These are phyloP conservation scores for Kitagawia praeruptora DNA, from an alignment of 129 eudicot species.

Conservation along the genomic window DNA sequence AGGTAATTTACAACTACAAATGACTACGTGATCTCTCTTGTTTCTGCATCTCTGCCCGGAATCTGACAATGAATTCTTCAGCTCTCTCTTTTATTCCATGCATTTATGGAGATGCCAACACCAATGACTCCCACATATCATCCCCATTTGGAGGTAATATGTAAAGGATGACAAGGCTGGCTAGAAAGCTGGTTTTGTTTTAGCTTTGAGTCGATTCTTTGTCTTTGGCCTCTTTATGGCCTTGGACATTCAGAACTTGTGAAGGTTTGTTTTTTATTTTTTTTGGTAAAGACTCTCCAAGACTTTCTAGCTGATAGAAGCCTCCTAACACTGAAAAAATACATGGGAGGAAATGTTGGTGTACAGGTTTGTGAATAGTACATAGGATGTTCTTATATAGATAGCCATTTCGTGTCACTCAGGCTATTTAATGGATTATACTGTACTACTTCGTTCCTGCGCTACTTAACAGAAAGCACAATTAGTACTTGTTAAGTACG, in stretches of 20 bases:
- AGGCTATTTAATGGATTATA: neutral
- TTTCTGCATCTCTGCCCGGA: slow-evolving; percentile 53
- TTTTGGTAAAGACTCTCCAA: slow-evolving; percentile 40
- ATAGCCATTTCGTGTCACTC: slow-evolving; percentile 4
- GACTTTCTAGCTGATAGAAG: slow-evolving; percentile 34
- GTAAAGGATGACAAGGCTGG: slow-evolving; percentile 27
- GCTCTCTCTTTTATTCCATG: slow-evolving; percentile 66
- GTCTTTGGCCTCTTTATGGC: slow-evolving; percentile 20
- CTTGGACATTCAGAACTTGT: slow-evolving; percentile 38
- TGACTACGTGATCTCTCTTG: slow-evolving; percentile 39
- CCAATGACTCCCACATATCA: slow-evolving; percentile 83
- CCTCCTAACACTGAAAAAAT: slow-evolving; percentile 39
- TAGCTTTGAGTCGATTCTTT: slow-evolving; percentile 13
- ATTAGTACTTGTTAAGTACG: neutral
- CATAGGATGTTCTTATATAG: slow-evolving; percentile 15
- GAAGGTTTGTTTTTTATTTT: slow-evolving; percentile 31
- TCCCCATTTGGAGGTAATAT: slow-evolving; percentile 27
- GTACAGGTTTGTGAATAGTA: slow-evolving; percentile 2
- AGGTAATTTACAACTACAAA: slow-evolving; percentile 18
- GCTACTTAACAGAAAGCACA: slow-evolving; percentile 20
- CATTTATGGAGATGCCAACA: slow-evolving; percentile 54
- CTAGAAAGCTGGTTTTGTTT: slow-evolving; percentile 21
- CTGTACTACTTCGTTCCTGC: slow-evolving; percentile 26
- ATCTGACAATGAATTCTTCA: slow-evolving; percentile 61
- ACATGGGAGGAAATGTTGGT: slow-evolving; percentile 19